Percentiles rank a stretch among this genome's conserved stretches.
phyloP scores from a whole-genome alignment of 208 protist genomes.

The Novymonas esmeraldas region DNA sequence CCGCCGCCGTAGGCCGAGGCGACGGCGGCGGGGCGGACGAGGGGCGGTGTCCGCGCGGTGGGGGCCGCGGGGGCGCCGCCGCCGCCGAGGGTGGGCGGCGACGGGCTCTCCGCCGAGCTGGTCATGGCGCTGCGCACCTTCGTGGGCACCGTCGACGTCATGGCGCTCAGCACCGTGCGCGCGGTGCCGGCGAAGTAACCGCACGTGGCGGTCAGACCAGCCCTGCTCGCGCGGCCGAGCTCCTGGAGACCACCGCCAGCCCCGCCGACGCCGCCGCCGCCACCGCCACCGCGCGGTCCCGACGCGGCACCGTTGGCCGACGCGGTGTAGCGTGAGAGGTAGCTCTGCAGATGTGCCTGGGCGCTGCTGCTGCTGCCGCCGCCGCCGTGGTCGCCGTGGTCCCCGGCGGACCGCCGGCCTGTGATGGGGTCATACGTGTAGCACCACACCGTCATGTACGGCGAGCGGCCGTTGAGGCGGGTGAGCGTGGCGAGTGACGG shows the following conservation, averaged over 20 bases:
- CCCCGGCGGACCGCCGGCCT: background rate
- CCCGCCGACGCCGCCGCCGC: slow-evolving; percentile 1
- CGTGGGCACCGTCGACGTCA: slow-evolving; percentile 1
- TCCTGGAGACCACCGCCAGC: slow-evolving; percentile 6
- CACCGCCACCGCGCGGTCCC: background rate
- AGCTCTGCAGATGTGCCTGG: slow-evolving; percentile 2
- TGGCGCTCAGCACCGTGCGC: slow-evolving; percentile 3
- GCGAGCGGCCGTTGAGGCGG: slow-evolving; percentile 18
- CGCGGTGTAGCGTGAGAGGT: slow-evolving; percentile 21
- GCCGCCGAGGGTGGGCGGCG: background rate
- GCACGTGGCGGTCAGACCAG: slow-evolving; percentile 6
- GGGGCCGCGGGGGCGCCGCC: background rate
- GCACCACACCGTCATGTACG: slow-evolving; percentile 33
- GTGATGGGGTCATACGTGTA: slow-evolving; percentile 38
- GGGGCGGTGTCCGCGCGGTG: background rate
- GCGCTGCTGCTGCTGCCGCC: background rate
- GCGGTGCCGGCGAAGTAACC: slow-evolving; percentile 9
- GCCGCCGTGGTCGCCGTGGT: background rate
- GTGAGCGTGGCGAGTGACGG: slow-evolving; percentile 34
- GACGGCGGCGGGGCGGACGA: background rate
- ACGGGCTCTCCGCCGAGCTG: background rate
- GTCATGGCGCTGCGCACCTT: slow-evolving; percentile 2
- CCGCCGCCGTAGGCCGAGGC: background rate
- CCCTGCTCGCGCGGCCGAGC: slow-evolving; percentile 6
- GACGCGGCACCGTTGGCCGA: background rate